Evolutionary conservation across 768 basidiomycete species (phyloP).

Genomic region (Megacollybia marginata): DNA sequence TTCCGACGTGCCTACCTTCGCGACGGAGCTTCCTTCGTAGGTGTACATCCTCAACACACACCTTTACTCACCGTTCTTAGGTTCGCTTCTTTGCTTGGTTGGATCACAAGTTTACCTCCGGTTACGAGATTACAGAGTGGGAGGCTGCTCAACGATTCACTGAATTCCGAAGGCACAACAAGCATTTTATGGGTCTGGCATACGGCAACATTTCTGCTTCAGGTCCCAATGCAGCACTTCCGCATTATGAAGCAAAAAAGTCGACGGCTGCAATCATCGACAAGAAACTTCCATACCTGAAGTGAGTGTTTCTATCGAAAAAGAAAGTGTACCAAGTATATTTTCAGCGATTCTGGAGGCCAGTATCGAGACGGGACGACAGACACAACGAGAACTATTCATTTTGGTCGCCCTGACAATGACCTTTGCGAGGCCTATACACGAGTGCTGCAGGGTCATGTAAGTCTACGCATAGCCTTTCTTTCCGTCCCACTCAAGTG

Average conservation of each 20-base stretch:
- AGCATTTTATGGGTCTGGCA: slow-evolving; percentile 77
- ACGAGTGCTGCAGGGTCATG: slow-evolving; percentile 92
- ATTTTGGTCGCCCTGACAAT: slow-evolving; percentile 82
- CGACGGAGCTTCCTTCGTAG: slow-evolving; percentile 79
- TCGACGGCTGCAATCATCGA: slow-evolving; percentile 66
- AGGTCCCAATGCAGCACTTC: slow-evolving; percentile 88
- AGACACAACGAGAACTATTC: slow-evolving; percentile 75
- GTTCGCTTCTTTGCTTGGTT: slow-evolving; percentile 88
- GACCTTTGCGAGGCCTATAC: slow-evolving; percentile 91
- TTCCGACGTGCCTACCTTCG: slow-evolving; percentile 78
- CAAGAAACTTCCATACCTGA: slow-evolving; percentile 77
- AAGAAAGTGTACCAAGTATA: background rate
- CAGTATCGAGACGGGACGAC: slow-evolving; percentile 88
- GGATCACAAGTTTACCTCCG: slow-evolving; percentile 67
- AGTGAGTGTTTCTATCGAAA: slow-evolving; percentile 40
- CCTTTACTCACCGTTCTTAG: slow-evolving; percentile 22
- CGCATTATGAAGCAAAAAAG: slow-evolving; percentile 84
- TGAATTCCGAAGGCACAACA: slow-evolving; percentile 62
- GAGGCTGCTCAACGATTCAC: slow-evolving; percentile 83
- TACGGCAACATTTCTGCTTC: slow-evolving; percentile 88
- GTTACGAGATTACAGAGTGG: slow-evolving; percentile 85
- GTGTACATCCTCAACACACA: slow-evolving; percentile 22
- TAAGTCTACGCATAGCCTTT: slow-evolving; percentile 30
- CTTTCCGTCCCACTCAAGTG: slow-evolving; percentile 9
- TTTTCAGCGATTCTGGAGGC: slow-evolving; percentile 79